Evolutionary conservation across 192 early-diverging fungal genomes (phyloP).

Genomic region (Podila epicladia): DNA sequence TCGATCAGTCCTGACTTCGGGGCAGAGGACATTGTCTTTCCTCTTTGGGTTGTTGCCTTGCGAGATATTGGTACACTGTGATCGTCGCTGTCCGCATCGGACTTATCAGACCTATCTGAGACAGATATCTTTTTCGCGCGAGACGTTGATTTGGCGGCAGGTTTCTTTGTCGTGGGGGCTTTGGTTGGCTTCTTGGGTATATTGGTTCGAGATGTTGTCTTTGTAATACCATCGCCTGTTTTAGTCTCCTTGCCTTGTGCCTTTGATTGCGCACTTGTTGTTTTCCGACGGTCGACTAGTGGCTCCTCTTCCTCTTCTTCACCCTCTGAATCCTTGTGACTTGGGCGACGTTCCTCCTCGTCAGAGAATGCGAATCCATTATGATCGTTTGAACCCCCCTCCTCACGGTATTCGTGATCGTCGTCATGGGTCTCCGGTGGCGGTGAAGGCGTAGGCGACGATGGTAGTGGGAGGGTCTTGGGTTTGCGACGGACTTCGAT

Average conservation of each 20-base stretch:
- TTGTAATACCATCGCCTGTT: not conserved
- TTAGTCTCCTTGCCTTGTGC: not conserved
- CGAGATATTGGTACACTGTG: constrained; percentile 1
- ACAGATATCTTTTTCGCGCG: not conserved
- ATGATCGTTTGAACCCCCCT: not conserved
- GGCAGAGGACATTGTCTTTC: not conserved
- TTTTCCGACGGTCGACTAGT: not conserved
- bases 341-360: not conserved
- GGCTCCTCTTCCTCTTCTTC: constrained; percentile 4
- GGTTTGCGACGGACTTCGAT: not conserved
- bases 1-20: not conserved
- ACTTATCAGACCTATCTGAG: not conserved
- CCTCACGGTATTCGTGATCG: not conserved
- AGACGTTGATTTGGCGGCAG: not conserved
- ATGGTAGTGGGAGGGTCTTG: not conserved
- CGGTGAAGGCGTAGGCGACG: not conserved
- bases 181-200: not conserved
- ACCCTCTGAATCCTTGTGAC: not conserved
- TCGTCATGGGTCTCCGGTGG: not conserved
- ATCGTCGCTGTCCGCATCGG: not conserved
- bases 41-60: not conserved
- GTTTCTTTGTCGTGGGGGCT: not conserved
- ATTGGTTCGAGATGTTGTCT: not conserved
- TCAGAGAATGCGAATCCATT: constrained; percentile 6
- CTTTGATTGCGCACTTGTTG: not conserved